Percentiles rank a stretch among this genome's conserved stretches.
Evolutionary conservation across 345 rosid species (phyloP).

Genomic region (Erucastrum elatum): DNA sequence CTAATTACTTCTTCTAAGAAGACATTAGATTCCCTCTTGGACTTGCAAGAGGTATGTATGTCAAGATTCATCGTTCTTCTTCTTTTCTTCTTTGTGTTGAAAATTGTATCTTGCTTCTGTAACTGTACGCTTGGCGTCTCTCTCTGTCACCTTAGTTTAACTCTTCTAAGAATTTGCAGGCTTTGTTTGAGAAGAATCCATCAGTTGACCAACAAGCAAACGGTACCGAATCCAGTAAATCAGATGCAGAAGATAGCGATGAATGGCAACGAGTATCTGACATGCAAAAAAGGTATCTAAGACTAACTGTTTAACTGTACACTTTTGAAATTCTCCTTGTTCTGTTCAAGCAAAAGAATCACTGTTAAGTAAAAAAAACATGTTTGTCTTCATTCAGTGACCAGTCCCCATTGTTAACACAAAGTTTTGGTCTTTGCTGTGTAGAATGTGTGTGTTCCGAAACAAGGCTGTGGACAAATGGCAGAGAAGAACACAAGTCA

Average conservation of each 20-base stretch:
- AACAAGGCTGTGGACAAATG: slow-evolving; percentile 88
- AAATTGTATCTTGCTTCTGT: neutral
- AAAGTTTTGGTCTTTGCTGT: neutral
- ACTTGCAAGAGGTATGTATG: slow-evolving; percentile 72
- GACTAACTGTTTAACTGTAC: neutral
- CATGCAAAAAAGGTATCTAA: slow-evolving; percentile 63
- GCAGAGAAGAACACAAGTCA: slow-evolving; percentile 89
- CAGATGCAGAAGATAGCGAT: slow-evolving; percentile 50
- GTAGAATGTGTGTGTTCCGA: slow-evolving; percentile 73
- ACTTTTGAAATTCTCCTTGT: neutral
- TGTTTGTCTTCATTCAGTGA: neutral
- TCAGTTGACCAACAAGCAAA: slow-evolving; percentile 54
- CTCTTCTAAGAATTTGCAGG: slow-evolving; percentile 44
- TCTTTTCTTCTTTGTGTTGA: neutral
- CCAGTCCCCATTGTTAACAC: neutral
- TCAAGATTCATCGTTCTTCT: neutral
- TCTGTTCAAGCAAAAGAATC: neutral
- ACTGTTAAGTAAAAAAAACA: neutral
- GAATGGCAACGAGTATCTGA: slow-evolving; percentile 67
- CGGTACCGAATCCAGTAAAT: slow-evolving; percentile 55
- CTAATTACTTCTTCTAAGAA: slow-evolving; percentile 62
- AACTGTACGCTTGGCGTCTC: neutral
- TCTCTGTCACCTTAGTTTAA: slow-evolving; percentile 8
- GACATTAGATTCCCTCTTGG: slow-evolving; percentile 73
- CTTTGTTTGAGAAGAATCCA: slow-evolving; percentile 79